Conservation (phyloP, 495 filamentous ascomycete species). For the Daldinia bambusicola region DNA sequence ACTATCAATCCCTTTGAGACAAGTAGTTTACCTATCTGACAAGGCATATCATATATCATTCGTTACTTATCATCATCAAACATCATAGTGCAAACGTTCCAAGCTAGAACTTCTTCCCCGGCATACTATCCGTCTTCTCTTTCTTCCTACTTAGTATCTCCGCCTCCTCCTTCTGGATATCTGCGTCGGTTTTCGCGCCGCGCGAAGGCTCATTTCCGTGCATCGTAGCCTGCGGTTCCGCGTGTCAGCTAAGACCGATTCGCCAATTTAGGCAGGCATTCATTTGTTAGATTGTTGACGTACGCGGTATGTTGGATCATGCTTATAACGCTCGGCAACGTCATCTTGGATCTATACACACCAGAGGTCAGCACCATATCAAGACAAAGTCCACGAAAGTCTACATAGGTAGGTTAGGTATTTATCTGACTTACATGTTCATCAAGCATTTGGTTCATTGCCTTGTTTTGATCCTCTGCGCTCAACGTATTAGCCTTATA, state of each 20-base stretch:
- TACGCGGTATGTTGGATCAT: conserved; percentile 44
- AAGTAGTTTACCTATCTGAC: too few species aligned
- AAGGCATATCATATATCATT: too few species aligned
- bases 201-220: conserved; percentile 77
- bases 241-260: conserved; percentile 4
- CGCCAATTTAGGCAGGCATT: background rate
- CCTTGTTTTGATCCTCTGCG: conserved; percentile 42
- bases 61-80: too few species aligned
- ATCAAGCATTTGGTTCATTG: conserved; percentile 42
- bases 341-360: conserved; percentile 32
- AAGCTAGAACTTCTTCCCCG: conserved; percentile 33
- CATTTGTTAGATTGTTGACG: background rate
- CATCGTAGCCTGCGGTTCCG: conserved; percentile 64
- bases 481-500: conserved; percentile 6
- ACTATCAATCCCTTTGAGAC: too few species aligned
- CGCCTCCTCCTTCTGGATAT: conserved; percentile 76
- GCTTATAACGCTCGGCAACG: conserved; percentile 42
- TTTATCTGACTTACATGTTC: conserved; percentile 34
- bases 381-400: too few species aligned
- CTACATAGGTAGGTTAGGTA: background rate
- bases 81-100: too few species aligned
- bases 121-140: conserved; percentile 49
- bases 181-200: conserved; percentile 76
- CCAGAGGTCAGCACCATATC: background rate
- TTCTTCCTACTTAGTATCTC: conserved; percentile 69